These are phyloP conservation scores for Boletus vinaceobasis DNA, from an alignment of 768 basidiomycete species.

Conservation along the genomic window DNA sequence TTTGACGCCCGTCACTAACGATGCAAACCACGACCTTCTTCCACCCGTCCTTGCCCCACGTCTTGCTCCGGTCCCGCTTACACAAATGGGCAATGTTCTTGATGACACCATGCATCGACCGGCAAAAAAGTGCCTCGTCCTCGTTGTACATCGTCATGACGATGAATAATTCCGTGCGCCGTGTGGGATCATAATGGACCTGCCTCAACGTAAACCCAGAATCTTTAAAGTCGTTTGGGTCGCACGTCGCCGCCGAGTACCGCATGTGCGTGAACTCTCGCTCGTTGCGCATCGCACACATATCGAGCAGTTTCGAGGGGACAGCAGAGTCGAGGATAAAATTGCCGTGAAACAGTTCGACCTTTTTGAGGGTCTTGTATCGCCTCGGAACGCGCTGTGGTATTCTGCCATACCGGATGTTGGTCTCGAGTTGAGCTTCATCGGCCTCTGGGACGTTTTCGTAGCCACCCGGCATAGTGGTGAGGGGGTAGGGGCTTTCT, in stretches of 20 bases:
- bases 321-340: constrained; percentile 89
- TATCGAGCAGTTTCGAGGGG: constrained; percentile 84
- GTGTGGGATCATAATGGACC: constrained; percentile 85
- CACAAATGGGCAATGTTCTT: constrained; percentile 90
- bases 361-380: constrained; percentile 92
- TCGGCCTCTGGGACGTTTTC: constrained; percentile 25
- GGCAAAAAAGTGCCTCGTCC: constrained; percentile 83
- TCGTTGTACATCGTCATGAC: constrained; percentile 99
- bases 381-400: constrained; percentile 87
- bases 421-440: constrained; percentile 41
- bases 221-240: constrained; percentile 88
- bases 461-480: constrained; percentile 47
- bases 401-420: constrained; percentile 85
- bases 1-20: constrained; percentile 80
- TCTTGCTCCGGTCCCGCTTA: constrained; percentile 82
- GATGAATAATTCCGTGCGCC: constrained; percentile 92
- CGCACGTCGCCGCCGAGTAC: constrained; percentile 93
- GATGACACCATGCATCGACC: constrained; percentile 95
- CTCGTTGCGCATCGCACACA: constrained; percentile 72
- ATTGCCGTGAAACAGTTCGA: constrained; percentile 92
- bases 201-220: constrained; percentile 86
- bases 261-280: constrained; percentile 96
- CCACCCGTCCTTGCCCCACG: constrained; percentile 98
- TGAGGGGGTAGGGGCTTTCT: constrained; percentile 32
- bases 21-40: constrained; percentile 96